Base-by-base conservation (phyloP, 306 rosid genomes). In the Arachis stenosperma region DNA sequence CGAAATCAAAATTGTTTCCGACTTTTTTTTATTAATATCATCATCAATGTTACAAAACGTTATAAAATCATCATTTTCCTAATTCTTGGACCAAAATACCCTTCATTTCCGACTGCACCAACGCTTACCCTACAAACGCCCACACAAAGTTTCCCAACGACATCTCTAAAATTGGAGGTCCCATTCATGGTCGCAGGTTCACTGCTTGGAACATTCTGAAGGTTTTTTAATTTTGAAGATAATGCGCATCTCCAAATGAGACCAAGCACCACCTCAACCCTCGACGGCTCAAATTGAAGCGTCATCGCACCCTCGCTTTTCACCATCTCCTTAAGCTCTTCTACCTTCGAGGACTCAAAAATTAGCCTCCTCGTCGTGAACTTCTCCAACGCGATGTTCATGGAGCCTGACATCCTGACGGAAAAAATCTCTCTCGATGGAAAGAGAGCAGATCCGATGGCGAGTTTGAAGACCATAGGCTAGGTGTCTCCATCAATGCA, bases 161-260 rank as follows among this genome's bases (percentile, higher is more conserved):
- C 0, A 50, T 71, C 7, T 72, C 83, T 0, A 85, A 43, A 27
- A 82, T 46, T 0, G 69, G 57, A 0, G 87, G 87, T 0, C 60
- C 77, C 83, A 82, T 74, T 4, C 83, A 51, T 0, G 79, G 37
- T 47, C 87, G 86, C 2, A 85, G 86, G 30, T 85, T 82, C 74
- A 82, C 85, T 0, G 83, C 89, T n/a, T 85, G 89, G 30, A 82
- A 85, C 68, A 85, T 5, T 9, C 75, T 0, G 87, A 79, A 0
- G 56, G 83, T 42, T 66, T 65, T 70, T 48, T 48, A 13, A 5
- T 4, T 48, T 50, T 71, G 0, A 70, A 52, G 7, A 65, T 0
- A 51, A 27, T 0, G 86, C 86, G 36, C 81, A 82, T 56, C 61
- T 82, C 89, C 89, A 85, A 3, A 85, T 70, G n/a, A 73, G 76